Base-by-base conservation (phyloP, 371 early-diverging fungal species). In the Mucor piriformis region DNA sequence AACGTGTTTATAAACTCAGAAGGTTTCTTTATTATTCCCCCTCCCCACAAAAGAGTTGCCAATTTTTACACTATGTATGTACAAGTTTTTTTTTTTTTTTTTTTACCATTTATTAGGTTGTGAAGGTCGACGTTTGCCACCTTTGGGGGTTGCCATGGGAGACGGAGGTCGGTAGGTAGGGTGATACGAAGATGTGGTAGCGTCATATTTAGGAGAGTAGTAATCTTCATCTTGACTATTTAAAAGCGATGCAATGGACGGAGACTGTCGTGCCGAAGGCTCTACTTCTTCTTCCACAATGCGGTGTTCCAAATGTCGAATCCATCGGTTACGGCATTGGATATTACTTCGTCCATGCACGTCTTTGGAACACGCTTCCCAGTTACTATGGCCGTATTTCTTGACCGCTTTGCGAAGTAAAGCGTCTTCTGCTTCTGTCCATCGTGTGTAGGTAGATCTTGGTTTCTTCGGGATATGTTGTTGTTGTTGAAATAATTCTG, bases 321-420 rank as follows among this genome's bases (percentile, higher is more conserved):
- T 74, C 84, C 84, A 79, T 0, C 79, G 71, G 54, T 79, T 76
- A 34, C 79, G 71, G 35, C 79, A 79, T 57, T 79, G 79, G 6
- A 73, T 72, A 46, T 73, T 64, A 24, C 59, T 75, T 42, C 73
- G 54, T 13, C 72, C 67, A 15, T 64, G 73, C 0, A 74, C 64
- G n/a, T 63, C 68, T 51, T 37, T 50, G 11, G 76, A 66, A 16
- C 75, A 64, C 11, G 55, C 53, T 37, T 77, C 76, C 81, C 81
- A 81, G 6, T 74, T 70, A 23, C 65, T 69, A 12, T 64, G 66
- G 2, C 81, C 73, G 21, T 72, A 54, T 51, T 69, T 67, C 3
- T 67, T 61, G 4, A 74, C 74, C 0, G 74, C 68, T n/a, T 50
- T 58, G 11, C 69, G 50, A 46, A 77, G 48, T 50, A 66, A 37